Base-by-base conservation (phyloP, 73 alveolate species). In the Durusdinium trenchii region DNA sequence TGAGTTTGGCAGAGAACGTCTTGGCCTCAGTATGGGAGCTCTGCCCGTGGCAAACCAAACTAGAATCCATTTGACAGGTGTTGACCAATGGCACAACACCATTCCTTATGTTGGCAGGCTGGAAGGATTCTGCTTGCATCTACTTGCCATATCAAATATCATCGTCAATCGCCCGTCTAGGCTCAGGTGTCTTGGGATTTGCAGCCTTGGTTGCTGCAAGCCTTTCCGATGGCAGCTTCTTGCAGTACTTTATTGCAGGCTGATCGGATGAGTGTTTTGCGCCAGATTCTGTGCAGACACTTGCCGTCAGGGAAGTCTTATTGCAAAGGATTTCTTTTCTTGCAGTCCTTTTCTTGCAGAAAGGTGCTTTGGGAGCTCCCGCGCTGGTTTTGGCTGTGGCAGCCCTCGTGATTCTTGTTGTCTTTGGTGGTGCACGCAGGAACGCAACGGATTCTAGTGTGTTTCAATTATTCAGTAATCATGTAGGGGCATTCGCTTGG, bases 291-390 rank as follows among this genome's bases (percentile, higher is more conserved):
- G n/a, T n/a, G n/a, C n/a, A n/a, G n/a, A n/a, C n/a, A n/a, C n/a
- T n/a, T n/a, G n/a, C n/a, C n/a, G n/a, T n/a, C n/a, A n/a, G n/a
- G n/a, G n/a, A n/a, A n/a, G n/a, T n/a, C n/a, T n/a, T n/a, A n/a
- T n/a, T n/a, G n/a, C n/a, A n/a, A n/a, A n/a, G n/a, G n/a, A n/a
- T n/a, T n/a, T n/a, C n/a, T n/a, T n/a, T n/a, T n/a, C n/a, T n/a
- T 57, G 23, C 69, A 57, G 69, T 57, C 69, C 12, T 16, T 16
- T 57, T 57, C 16, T 16, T n/a, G 38, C 69, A 16, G 32, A 16
- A 46, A 87, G 95, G 95, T 57, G 95, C 95, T 36, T 62, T 87
- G 69, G 95, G 95, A 35, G 95, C 95, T 50, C 95, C 95, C 36
- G 95, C 95, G 9, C 48, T 87, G 84, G 85, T 87, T 36, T 84